Percentiles rank a stretch among this genome's conserved stretches.
phyloP scores from a whole-genome alignment of 768 basidiomycete species.

The Chalciporus piperatus region DNA sequence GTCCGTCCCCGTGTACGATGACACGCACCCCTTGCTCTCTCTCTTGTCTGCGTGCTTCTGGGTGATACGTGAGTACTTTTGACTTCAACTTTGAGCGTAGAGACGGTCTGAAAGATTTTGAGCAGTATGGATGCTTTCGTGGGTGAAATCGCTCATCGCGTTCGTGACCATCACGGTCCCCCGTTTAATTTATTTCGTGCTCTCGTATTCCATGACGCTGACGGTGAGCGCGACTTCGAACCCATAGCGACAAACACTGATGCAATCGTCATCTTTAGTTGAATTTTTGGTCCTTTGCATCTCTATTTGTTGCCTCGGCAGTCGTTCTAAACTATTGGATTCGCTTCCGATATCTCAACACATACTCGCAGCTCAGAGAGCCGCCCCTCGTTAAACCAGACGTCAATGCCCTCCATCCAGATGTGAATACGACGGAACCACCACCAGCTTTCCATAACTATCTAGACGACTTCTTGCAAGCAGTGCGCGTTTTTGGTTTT shows the following conservation, averaged over 20 bases:
- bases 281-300: constrained; percentile 87
- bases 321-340: constrained; percentile 81
- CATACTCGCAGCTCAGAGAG: constrained; percentile 74
- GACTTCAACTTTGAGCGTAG: background rate
- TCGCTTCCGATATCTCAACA: constrained; percentile 75
- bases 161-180: constrained; percentile 85
- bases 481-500: constrained; percentile 96
- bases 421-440: constrained; percentile 75
- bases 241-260: background rate
- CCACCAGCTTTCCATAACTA: constrained; percentile 90
- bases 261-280: constrained; percentile 46
- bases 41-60: constrained; percentile 81
- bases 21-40: constrained; percentile 70
- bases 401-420: constrained; percentile 86
- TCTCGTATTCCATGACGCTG: constrained; percentile 88
- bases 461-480: constrained; percentile 94
- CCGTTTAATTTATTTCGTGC: constrained; percentile 67
- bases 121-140: constrained; percentile 79
- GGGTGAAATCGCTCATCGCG: constrained; percentile 68
- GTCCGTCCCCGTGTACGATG: constrained; percentile 26
- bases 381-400: constrained; percentile 80
- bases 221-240: constrained; percentile 50
- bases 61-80: constrained; percentile 66
- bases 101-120: constrained; percentile 3
- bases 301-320: constrained; percentile 65